Evolutionary conservation across 352 stramenopile genomes (phyloP), one percentile per base, ranked within the genome.

Genomic region (Plasmopara viticola): DNA sequence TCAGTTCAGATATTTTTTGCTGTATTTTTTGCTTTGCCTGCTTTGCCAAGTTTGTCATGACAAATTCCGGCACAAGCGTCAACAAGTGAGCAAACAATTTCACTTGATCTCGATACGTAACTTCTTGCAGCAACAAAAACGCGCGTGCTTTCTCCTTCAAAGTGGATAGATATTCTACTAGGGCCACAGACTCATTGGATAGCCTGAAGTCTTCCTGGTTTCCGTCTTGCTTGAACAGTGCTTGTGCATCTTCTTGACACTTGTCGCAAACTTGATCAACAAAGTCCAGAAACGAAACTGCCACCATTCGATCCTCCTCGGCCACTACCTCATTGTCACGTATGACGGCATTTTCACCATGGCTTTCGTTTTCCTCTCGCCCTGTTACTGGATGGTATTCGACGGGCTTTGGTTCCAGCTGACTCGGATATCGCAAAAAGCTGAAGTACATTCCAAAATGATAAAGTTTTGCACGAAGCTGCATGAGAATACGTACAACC

Each of bases 81-180:
- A 90, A 43, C 9, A 91, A 62, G 43, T 84, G 68, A 2, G 78
- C 63, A 34, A 95, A 77, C 2, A 60, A 56, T 47, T 80, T 51
- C 20, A 95, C 65, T 47, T 87, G 81, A 28, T 82, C 62, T 29
- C 85, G 70, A 52, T 80, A 84, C 25, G 54, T 50, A 6, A 52
- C 44, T 58, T 90, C 69, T 51, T 87, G 75, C 7, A 74, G 70
- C 6, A 67, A 39, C 35, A 84, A 62, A 20, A 86, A 90, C 25
- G 53, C 44, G 12, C 50, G 51, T 28, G 79, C 83, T 59, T 93
- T 94, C 14, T 81, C 66, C 4, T 60, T n/a, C 31, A 83, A 80
- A 10, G 60, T 73, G 14, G 43, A 33, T 9, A 96, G 55, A 51
- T 92, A 96, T 35, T 86, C 66, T 14, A 86, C 74, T 7, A 96